Evolutionary conservation across 371 early-diverging fungal genomes (phyloP).

Genomic region (Vairimorpha ceranae): DNA sequence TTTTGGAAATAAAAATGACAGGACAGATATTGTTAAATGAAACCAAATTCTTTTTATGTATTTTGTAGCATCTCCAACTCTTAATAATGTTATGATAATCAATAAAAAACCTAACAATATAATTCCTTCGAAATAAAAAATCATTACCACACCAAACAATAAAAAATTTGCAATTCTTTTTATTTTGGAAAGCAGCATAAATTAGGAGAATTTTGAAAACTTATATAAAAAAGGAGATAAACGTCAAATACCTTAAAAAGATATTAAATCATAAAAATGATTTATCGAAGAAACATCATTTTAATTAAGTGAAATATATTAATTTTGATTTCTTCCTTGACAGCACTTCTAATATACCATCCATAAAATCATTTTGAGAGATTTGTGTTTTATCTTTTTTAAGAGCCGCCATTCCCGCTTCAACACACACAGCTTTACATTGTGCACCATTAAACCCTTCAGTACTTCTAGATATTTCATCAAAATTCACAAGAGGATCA

Average conservation of each 20-base stretch:
- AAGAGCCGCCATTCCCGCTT: slow-evolving; percentile 97
- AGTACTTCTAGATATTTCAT: slow-evolving; percentile 88
- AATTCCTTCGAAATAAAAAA: background rate
- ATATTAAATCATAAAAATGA: background rate
- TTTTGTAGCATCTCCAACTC: background rate
- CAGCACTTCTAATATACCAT: slow-evolving; percentile 96
- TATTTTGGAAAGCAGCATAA: background rate
- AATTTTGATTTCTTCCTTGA: slow-evolving; percentile 89
- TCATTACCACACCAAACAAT: background rate
- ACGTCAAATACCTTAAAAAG: background rate
- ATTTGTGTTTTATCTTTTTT: slow-evolving; percentile 79
- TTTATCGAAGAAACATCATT: background rate
- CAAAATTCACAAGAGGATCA: slow-evolving; percentile 86
- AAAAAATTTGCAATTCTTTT: background rate
- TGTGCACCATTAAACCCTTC: slow-evolving; percentile 99
- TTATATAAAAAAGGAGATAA: background rate
- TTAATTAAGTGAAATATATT: slow-evolving; percentile 64
- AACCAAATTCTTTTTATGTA: slow-evolving; percentile 24
- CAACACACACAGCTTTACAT: slow-evolving; percentile 97
- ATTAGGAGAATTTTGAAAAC: background rate
- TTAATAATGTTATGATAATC: background rate
- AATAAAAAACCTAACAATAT: background rate
- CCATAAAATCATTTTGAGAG: slow-evolving; percentile 96
- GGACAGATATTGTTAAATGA: slow-evolving; percentile 27
- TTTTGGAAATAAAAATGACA: slow-evolving; percentile 41